Evolutionary conservation across 2,329 filamentous ascomycete species (phyloP), one percentile per base, ranked within the genome.

Genomic region (Aotearoamyces nothofagi): DNA sequence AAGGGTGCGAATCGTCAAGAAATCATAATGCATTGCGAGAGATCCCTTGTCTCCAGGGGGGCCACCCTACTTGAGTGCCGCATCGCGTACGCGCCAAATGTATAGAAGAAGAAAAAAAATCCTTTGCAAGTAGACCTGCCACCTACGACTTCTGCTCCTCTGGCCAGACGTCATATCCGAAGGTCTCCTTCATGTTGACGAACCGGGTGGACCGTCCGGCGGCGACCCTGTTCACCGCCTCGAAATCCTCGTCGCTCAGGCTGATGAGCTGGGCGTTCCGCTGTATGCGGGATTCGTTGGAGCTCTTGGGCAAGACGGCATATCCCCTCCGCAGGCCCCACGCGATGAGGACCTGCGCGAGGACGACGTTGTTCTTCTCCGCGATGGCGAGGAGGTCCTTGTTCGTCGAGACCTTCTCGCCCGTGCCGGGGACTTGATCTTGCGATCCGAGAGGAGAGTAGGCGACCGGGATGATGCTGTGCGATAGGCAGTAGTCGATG

Each of bases 111-210:
- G n/a, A n/a, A n/a, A n/a, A n/a, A n/a, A n/a, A n/a, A n/a, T n/a
- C n/a, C n/a, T n/a, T n/a, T n/a, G n/a, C n/a, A n/a, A n/a, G n/a
- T n/a, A n/a, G n/a, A n/a, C n/a, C n/a, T n/a, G n/a, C n/a, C n/a
- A n/a, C n/a, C n/a, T n/a, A n/a, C n/a, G n/a, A 17, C 27, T 30
- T 31, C 26, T 27, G 34, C 56, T 74, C 69, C 44, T 73, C 66
- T 0, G 70, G 61, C 71, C 70, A 76, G 27, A 81, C 66, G 42
- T 82, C 61, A 48, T 78, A 79, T 5, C 78, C 78, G 50, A 82
- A 82, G 1, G 73, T 79, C 39, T 80, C 76, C 62, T 79, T 82
- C 77, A 82, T 82, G 57, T 83, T 81, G 34, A 83, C 77, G 45
- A 83, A 82, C 20, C 78, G 68, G 15, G 65, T 68, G 51, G 78